Percentiles rank a stretch among this genome's conserved stretches.
phyloP scores from a whole-genome alignment of 2,329 filamentous ascomycete genomes.

The Claviceps arundinis region DNA sequence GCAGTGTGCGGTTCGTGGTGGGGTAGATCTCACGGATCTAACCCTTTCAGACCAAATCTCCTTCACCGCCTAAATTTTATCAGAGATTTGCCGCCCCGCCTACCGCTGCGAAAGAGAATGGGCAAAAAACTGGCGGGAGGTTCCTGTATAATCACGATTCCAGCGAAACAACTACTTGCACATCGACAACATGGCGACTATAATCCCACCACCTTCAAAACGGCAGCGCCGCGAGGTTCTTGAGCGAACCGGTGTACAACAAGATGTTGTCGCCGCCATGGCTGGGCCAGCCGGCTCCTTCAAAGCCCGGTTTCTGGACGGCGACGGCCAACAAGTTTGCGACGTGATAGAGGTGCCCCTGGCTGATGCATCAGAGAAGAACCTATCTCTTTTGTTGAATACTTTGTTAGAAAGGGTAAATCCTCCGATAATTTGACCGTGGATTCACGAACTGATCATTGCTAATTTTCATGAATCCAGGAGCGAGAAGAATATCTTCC shows the following conservation, averaged over 20 bases:
- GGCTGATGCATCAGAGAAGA: slow-evolving; percentile 75
- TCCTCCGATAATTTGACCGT: background rate
- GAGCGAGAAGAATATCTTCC: slow-evolving; percentile 47
- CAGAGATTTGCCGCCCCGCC: slow-evolving; percentile 11
- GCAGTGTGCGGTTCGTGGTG: background rate
- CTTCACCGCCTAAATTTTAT: slow-evolving; percentile 17
- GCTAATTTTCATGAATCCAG: slow-evolving; percentile 12
- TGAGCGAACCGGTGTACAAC: slow-evolving; percentile 59
- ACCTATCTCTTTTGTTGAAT: slow-evolving; percentile 77
- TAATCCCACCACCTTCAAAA: slow-evolving; percentile 76
- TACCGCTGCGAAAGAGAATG: background rate
- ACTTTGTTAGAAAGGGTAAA: slow-evolving; percentile 62
- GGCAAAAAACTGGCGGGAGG: background rate
- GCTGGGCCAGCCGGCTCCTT: slow-evolving; percentile 61
- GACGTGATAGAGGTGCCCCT: slow-evolving; percentile 63
- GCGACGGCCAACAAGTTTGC: slow-evolving; percentile 58
- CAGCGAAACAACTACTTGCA: background rate
- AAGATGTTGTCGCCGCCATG: slow-evolving; percentile 57
- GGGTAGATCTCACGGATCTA: background rate
- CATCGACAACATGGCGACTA: slow-evolving; percentile 53
- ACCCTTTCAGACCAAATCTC: background rate
- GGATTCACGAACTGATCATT: background rate
- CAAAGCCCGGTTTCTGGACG: slow-evolving; percentile 78
- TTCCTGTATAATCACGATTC: background rate
- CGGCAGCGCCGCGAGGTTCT: slow-evolving; percentile 66